Evolutionary conservation across 306 rosid species (phyloP), one percentile per base, ranked within the genome.

Genomic region (Vigna hirtella): DNA sequence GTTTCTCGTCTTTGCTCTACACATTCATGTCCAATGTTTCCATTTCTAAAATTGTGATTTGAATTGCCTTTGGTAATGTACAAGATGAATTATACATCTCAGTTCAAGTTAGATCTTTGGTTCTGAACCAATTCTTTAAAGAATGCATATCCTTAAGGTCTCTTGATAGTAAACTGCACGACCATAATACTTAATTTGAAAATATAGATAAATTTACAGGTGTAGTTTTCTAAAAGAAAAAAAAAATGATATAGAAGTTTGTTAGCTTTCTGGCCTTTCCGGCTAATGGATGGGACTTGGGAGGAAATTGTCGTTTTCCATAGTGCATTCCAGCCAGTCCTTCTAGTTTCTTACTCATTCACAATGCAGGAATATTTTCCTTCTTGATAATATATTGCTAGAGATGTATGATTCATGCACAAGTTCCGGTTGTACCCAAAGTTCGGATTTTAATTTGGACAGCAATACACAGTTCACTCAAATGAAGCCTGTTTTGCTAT

Each of bases 401-500:
- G 1, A 45, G 57, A 45, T 47, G 17, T 24, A 47, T 45, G 40
- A 26, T 47, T 45, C 56, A 47, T 47, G 47, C 24, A 50, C 15
- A 70, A 14, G 16, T 16, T 70, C 55, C 58, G 28, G 59, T 43
- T 16, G 28, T 48, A 49, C n/a, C 40, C 42, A 7, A 48, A 13
- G 50, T 13, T 49, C 56, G 48, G 17, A 75, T 34, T n/a, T 48
- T 28, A 17, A 38, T 40, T 36, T 65, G 51, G 50, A 38, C 65
- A 53, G 50, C 9, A 18, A 47, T 20, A 72, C 66, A 45, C 36
- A 61, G 12, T 51, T 49, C 20, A 32, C 43, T 30, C 63, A 38
- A 8, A 42, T 69, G 63, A 45, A 51, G n/a, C 72, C 38, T 47
- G 70, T 57, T 53, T 74, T 58, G 9, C 59, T 66, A 70, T 36